Conservation (phyloP, 2,329 filamentous ascomycete genomes). For the Coleophoma cylindrospora region DNA sequence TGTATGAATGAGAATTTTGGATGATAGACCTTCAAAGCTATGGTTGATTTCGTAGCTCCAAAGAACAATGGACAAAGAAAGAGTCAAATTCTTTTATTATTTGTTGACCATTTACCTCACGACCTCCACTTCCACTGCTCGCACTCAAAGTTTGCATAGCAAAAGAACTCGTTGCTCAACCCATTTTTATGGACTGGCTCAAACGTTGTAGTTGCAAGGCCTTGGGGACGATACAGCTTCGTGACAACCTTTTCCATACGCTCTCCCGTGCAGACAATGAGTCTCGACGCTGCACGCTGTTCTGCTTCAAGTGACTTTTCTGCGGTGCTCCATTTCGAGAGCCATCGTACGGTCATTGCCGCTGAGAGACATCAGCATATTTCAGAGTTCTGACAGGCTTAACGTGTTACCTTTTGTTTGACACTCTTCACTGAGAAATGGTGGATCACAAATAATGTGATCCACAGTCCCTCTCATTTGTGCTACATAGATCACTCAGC, state of each 20-base stretch:
- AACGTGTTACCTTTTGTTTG: slow-evolving; percentile 62
- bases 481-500: slow-evolving; percentile 24
- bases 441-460: slow-evolving; percentile 70
- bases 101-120: no score
- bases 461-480: slow-evolving; percentile 60
- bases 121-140: slow-evolving; percentile 38
- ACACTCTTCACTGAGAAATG: slow-evolving; percentile 75
- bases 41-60: no score
- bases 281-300: slow-evolving; percentile 9
- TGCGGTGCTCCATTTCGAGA: slow-evolving; percentile 41
- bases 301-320: not conserved
- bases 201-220: slow-evolving; percentile 61
- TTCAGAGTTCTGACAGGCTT: not conserved
- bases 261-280: slow-evolving; percentile 75
- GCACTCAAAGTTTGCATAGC: slow-evolving; percentile 74
- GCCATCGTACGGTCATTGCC: slow-evolving; percentile 71
- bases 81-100: no score
- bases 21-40: no score
- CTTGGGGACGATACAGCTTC: slow-evolving; percentile 62
- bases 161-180: slow-evolving; percentile 76
- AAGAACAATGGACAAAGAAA: no score
- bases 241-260: slow-evolving; percentile 61
- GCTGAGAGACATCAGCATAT: slow-evolving; percentile 34
- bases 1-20: no score
- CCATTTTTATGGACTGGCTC: slow-evolving; percentile 66